These are phyloP conservation scores for Naganishia sp. DNA, from an alignment of 1,284 basidiomycete species.

Conservation along the genomic window DNA sequence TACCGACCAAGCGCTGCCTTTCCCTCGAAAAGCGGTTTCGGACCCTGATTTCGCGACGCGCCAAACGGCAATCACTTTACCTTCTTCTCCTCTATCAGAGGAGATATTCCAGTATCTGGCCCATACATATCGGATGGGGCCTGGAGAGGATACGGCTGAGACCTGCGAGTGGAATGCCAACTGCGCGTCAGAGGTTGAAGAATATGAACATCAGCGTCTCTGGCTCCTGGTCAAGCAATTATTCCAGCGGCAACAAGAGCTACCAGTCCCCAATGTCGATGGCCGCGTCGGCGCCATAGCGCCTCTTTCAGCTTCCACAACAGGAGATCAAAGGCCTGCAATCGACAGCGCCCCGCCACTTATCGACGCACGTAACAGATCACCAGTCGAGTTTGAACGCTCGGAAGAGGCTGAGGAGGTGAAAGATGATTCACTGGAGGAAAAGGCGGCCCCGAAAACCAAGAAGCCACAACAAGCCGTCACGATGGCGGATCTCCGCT, in stretches of 20 bases:
- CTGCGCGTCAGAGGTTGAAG: constrained; percentile 65
- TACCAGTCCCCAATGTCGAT: constrained; percentile 19
- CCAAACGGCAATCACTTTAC: constrained; percentile 29
- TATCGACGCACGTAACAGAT: neutral
- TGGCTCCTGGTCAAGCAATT: constrained; percentile 32
- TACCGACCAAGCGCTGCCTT: constrained; percentile 51
- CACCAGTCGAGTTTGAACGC: neutral
- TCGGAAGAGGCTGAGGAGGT: neutral
- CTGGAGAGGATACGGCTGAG: constrained; percentile 55
- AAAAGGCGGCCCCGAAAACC: neutral
- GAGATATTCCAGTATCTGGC: constrained; percentile 67
- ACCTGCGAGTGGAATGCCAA: constrained; percentile 56
- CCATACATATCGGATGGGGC: constrained; percentile 66
- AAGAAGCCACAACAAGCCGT: constrained; percentile 21
- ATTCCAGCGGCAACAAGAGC: constrained; percentile 21
- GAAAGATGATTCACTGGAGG: neutral
- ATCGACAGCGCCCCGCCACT: constrained; percentile 8
- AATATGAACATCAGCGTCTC: constrained; percentile 47
- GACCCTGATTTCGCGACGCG: constrained; percentile 48
- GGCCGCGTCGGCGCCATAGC: constrained; percentile 9
- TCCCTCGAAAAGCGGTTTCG: constrained; percentile 45
- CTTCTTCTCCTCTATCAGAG: constrained; percentile 53
- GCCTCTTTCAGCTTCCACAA: neutral
- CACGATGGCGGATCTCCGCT: constrained; percentile 21
- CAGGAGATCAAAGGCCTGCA: constrained; percentile 2